Base-by-base conservation (phyloP, 2,329 filamentous ascomycete species). In the Zymoseptoria ardabiliae region DNA sequence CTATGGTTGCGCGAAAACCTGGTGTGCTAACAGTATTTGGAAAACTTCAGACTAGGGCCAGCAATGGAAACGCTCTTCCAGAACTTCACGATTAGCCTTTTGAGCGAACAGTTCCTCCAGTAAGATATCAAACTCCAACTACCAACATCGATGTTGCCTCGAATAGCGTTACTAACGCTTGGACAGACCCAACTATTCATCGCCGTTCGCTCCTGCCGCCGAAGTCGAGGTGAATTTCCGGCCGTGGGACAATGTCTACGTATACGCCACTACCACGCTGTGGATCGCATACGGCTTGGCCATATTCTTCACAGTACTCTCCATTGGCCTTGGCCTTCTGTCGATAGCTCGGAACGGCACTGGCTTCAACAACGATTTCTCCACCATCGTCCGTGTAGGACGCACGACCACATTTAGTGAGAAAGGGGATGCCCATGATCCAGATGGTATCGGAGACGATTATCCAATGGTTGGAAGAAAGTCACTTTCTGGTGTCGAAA, bases 201-300 rank as follows among this genome's bases (percentile, higher is more conserved):
- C 50, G 0, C 56, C 21, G n/a, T 56, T 28, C 28, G 58, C 61
- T 19, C 61, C 49, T 10, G 17, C 35, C 17, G 48, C 35, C 4
- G 35, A 45, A 45, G 50, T 54, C 22, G 57, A 61, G 10, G 59
- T 63, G 1, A 61, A 54, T 1, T 53, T 28, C n/a, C n/a, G 19
- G 23, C 28, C 50, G 2, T 56, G 55, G 49, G 35, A 19, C 9
- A 65, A 66, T 50, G 13, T 60, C 0, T 66, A 66, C 56, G 41
- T 45, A 2, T 66, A 66, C 21, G 25, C 53, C 9, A 49, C 53
- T 4, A 13, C 21, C 2, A 61, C 57, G 11, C 55, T 66, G 2
- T 58, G 63, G 60, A 30, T 63, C 0, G 57, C 60, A 0, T 66
- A 66, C 56, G 61, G 64, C 3, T 17, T 61, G 7, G 64, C 62